Evolutionary conservation across 371 early-diverging fungal genomes (phyloP).

Genomic region (Syncephalastrum sp.): DNA sequence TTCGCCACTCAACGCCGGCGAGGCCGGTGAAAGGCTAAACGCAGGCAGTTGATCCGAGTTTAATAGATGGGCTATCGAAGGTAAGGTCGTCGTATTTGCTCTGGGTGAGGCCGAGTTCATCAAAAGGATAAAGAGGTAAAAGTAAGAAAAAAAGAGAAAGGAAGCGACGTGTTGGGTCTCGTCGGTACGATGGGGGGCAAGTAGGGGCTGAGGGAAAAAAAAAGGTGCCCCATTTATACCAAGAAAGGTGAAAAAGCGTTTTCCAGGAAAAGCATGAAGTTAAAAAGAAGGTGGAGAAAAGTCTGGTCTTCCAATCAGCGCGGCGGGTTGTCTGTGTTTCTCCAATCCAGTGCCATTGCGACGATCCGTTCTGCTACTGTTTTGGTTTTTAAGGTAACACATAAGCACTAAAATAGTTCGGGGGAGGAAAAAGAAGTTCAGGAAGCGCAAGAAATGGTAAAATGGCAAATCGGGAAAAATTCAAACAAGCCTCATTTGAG

Average conservation of each 20-base stretch:
- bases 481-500: too few species aligned
- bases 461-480: not conserved
- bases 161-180: too few species aligned
- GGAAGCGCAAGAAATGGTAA: constrained; percentile 4
- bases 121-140: constrained; percentile 8
- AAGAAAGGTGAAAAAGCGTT: constrained; percentile 23
- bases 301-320: constrained; percentile 6
- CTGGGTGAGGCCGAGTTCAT: constrained; percentile 1
- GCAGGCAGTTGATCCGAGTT: constrained; percentile 19
- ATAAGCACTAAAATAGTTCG: too few species aligned
- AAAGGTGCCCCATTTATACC: constrained; percentile 11
- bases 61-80: constrained; percentile 31
- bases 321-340: not conserved
- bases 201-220: constrained; percentile 3
- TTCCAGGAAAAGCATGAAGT: constrained; percentile 20
- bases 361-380: too few species aligned
- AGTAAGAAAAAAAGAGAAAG: constrained; percentile 9
- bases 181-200: constrained; percentile 1
- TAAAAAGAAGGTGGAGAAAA: constrained; percentile 28
- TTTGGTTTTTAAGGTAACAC: too few species aligned
- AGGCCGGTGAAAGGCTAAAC: constrained; percentile 11
- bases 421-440: too few species aligned
- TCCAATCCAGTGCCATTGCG: constrained; percentile 9
- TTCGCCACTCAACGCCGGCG: constrained; percentile 7
- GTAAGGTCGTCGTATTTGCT: constrained; percentile 19